Conservation (phyloP, 106 monocot species). For the Dendrobium chrysotoxum region DNA sequence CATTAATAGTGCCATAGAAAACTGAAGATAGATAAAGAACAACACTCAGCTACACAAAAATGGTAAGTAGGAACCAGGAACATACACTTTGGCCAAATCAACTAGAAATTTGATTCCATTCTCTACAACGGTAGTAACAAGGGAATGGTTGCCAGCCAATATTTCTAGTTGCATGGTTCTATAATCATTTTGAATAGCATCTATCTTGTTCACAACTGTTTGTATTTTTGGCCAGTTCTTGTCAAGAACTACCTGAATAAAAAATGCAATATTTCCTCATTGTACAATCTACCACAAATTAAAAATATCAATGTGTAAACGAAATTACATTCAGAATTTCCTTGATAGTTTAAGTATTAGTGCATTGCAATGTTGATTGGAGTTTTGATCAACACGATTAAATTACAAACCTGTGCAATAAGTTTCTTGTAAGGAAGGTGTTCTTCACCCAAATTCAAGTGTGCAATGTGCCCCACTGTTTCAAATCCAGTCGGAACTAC, state of each 20-base stretch:
- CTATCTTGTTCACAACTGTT: slow-evolving; percentile 95
- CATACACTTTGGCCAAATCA: slow-evolving; percentile 80
- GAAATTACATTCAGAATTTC: slow-evolving; percentile 2
- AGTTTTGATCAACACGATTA: not conserved
- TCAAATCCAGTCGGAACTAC: slow-evolving; percentile 82
- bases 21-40: not conserved
- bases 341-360: not conserved
- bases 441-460: slow-evolving; percentile 85
- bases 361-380: not conserved
- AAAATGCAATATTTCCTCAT: not conserved
- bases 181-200: slow-evolving; percentile 84
- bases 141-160: slow-evolving; percentile 89
- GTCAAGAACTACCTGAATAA: slow-evolving; percentile 80
- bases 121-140: slow-evolving; percentile 78
- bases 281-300: not conserved
- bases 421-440: slow-evolving; percentile 79
- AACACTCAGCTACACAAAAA: not conserved
- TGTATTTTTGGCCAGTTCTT: slow-evolving; percentile 90
- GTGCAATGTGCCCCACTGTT: slow-evolving; percentile 92
- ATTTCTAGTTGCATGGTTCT: slow-evolving; percentile 96
- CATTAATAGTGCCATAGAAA: not conserved
- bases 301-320: not conserved
- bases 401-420: slow-evolving; percentile 72
- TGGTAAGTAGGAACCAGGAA: slow-evolving; percentile 11
- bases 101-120: slow-evolving; percentile 80